Conservation (phyloP, 495 filamentous ascomycete genomes). For the Tetracladium setigerum region DNA sequence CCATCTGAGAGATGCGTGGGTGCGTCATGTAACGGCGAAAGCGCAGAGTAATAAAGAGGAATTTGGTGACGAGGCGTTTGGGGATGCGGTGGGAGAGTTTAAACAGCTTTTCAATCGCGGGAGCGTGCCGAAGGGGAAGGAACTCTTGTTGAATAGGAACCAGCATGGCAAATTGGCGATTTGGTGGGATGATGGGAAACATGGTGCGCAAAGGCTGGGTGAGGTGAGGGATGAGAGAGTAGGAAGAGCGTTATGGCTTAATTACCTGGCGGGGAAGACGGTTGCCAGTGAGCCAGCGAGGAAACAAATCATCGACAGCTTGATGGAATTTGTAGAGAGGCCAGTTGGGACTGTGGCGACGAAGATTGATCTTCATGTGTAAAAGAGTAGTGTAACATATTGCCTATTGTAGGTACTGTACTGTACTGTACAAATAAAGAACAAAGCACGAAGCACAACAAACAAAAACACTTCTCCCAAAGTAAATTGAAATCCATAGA, state of each 20-base stretch:
- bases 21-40: slow-evolving; percentile 71
- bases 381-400: background rate
- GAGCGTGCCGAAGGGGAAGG: slow-evolving; percentile 65
- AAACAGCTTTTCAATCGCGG: slow-evolving; percentile 69
- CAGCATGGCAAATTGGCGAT: slow-evolving; percentile 56
- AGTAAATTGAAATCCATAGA: no score
- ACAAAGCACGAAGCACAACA: no score
- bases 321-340: slow-evolving; percentile 81
- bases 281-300: slow-evolving; percentile 80
- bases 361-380: slow-evolving; percentile 41
- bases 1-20: slow-evolving; percentile 86
- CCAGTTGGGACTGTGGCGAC: slow-evolving; percentile 80
- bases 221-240: slow-evolving; percentile 70
- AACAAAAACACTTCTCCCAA: no score
- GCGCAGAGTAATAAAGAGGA: slow-evolving; percentile 41
- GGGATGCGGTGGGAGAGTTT: slow-evolving; percentile 58
- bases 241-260: slow-evolving; percentile 76
- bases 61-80: slow-evolving; percentile 65
- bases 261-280: slow-evolving; percentile 79
- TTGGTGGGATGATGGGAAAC: slow-evolving; percentile 53
- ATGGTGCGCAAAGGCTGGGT: slow-evolving; percentile 50
- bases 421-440: no score
- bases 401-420: no score
- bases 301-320: slow-evolving; percentile 74
- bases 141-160: slow-evolving; percentile 66